Percentiles rank a stretch among this genome's conserved stretches.
These are phyloP conservation scores for Pestalotiopsis sp. DNA, from an alignment of 2,329 filamentous ascomycete species.

Conservation along the genomic window DNA sequence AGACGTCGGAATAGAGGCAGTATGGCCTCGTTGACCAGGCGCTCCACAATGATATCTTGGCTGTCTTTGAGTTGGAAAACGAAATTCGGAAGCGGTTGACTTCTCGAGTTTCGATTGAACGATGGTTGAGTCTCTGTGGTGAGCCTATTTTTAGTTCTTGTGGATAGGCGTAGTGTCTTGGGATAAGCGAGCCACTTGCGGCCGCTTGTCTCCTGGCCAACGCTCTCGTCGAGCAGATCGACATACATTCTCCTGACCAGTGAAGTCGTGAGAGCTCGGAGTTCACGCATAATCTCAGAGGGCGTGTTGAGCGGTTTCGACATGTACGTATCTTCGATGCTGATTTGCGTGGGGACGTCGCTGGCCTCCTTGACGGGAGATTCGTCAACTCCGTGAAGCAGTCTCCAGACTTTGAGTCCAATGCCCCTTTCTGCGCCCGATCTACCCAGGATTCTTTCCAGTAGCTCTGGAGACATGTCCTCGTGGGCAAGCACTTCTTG, in stretches of 20 bases:
- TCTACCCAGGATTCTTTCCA: slow-evolving; percentile 72
- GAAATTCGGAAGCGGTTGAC: slow-evolving; percentile 72
- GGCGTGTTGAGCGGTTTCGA: slow-evolving; percentile 66
- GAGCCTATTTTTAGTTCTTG: slow-evolving; percentile 57
- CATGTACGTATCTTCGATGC: slow-evolving; percentile 89
- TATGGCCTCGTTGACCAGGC: slow-evolving; percentile 69
- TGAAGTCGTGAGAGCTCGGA: slow-evolving; percentile 69
- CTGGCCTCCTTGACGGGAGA: slow-evolving; percentile 72
- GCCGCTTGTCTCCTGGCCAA: slow-evolving; percentile 27
- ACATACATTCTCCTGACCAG: slow-evolving; percentile 77
- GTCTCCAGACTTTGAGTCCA: slow-evolving; percentile 72
- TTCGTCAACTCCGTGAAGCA: slow-evolving; percentile 81
- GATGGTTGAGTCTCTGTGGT: slow-evolving; percentile 49
- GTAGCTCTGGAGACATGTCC: slow-evolving; percentile 61
- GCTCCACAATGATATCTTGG: slow-evolving; percentile 64
- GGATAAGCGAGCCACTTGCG: slow-evolving; percentile 75
- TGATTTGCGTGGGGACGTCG: slow-evolving; percentile 82
- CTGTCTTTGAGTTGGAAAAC: slow-evolving; percentile 66
- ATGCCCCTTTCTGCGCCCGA: slow-evolving; percentile 73
- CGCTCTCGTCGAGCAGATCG: slow-evolving; percentile 61
- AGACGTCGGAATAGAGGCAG: slow-evolving; percentile 75
- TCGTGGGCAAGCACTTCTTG: slow-evolving; percentile 65
- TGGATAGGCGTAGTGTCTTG: slow-evolving; percentile 79
- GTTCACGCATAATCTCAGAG: slow-evolving; percentile 66
- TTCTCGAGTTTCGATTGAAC: slow-evolving; percentile 73